Base-by-base conservation (phyloP, 1,284 basidiomycete genomes). In the Lentinula novae-zelandiae region DNA sequence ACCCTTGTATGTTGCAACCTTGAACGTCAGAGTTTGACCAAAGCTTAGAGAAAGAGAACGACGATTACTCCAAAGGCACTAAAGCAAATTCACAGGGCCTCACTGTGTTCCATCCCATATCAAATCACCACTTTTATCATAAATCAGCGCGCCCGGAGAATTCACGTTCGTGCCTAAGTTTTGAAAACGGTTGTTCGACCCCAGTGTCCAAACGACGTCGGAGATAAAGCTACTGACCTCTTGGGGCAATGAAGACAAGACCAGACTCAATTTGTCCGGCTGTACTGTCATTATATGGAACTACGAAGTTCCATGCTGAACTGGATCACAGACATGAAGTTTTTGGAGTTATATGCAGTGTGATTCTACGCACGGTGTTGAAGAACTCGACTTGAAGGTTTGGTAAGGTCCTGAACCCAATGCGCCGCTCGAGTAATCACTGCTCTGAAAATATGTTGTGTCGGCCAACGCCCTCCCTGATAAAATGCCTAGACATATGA, bases 81-180 rank as follows among this genome's bases (percentile, higher is more conserved):
- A 27, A 27, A 27, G 27, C 27, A 27, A 27, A 27, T 27, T 27
- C 27, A 27, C 2, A 27, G 27, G 3, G 27, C 13, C 54, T 46
- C 31, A 56, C 54, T 46, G 40, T 20, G 54, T 56, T 17, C 54
- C 60, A 52, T 56, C 60, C 60, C 60, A 61, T 20, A 61, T 36
- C 5, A 61, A 27, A 27, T 52, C 15, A 17, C 60, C 60, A 27
- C 3, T 31, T 48, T 60, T 52, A 17, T 53, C 58, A 22, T 46
- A 60, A 7, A 60, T 60, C 8, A 48, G 17, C 0, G 52, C 51
- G 10, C 58, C 56, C 9, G 39, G 39, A 6, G 44, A 38, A 22
- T 60, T 46, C 9, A 53, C 44, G 31, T 60, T 46, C 34, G 58
- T 53, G 20, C 58, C 58, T 60, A 22, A 13, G 3, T 15, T 12